A percentile compares a stretch with the other conserved stretches of the same genome.
Evolutionary conservation across 2,329 filamentous ascomycete genomes (phyloP).

Genomic region (Trichoderma sp.): DNA sequence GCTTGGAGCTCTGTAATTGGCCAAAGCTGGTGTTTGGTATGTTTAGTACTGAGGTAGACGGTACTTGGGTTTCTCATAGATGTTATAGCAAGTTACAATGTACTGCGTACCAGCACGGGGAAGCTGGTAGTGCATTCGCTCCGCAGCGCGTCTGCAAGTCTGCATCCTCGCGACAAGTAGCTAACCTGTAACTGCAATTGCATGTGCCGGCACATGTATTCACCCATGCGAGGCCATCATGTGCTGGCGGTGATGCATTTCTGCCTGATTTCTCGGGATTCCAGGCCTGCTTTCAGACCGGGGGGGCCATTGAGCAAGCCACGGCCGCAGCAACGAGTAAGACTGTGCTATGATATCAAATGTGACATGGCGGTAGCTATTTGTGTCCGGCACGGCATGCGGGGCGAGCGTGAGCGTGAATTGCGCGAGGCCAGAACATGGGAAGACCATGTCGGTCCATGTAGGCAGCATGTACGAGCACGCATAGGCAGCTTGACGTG

Average conservation of each 20-base stretch:
- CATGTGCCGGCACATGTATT: neutral
- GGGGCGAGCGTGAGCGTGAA: neutral
- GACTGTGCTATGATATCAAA: neutral
- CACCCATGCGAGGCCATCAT: neutral
- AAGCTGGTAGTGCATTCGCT: neutral
- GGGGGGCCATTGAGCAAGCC: neutral
- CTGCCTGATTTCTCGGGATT: neutral
- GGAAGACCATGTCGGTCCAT: neutral
- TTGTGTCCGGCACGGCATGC: neutral
- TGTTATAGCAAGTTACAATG: neutral
- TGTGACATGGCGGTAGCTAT: neutral
- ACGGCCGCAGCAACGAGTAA: neutral
- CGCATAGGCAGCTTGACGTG: conserved; percentile 3
- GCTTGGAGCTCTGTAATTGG: neutral
- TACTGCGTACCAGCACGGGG: neutral
- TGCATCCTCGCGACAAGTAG: neutral
- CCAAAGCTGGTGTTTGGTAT: neutral
- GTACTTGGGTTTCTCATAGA: neutral
- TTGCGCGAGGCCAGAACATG: neutral
- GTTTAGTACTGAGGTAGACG: neutral
- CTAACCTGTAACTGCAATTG: neutral
- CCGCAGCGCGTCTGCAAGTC: neutral
- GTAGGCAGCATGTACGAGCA: neutral
- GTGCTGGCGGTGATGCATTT: neutral
- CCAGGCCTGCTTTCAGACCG: neutral